A percentile compares a stretch with the other conserved stretches of the same genome.
Evolutionary conservation across 2,329 filamentous ascomycete genomes (phyloP).

Genomic region (Stachybotrys chartarum): DNA sequence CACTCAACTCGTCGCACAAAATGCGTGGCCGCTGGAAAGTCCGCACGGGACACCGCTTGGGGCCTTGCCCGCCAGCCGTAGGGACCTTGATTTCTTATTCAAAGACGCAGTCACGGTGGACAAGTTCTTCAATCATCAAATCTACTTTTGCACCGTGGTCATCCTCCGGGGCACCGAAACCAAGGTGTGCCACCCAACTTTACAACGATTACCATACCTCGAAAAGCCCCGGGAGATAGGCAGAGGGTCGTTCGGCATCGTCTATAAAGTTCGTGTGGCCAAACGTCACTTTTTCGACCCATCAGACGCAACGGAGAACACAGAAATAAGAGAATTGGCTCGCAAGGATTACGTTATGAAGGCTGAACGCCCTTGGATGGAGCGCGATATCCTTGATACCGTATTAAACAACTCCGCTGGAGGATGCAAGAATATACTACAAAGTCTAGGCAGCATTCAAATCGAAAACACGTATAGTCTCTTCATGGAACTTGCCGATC

Average conservation of each 20-base stretch:
- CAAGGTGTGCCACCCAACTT: slow-evolving; percentile 13
- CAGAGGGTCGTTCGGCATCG: slow-evolving; percentile 23
- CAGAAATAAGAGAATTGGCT: slow-evolving; percentile 17
- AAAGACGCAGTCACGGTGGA: slow-evolving; percentile 12
- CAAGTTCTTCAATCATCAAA: slow-evolving; percentile 21
- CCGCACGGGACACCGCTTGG: slow-evolving; percentile 3
- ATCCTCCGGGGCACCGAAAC: slow-evolving; percentile 8
- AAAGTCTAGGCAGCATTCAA: slow-evolving; percentile 26
- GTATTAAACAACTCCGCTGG: slow-evolving; percentile 21
- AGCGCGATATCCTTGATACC: slow-evolving; percentile 24
- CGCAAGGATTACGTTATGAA: slow-evolving; percentile 28
- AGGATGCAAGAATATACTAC: slow-evolving; percentile 25
- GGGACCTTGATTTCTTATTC: slow-evolving; percentile 13
- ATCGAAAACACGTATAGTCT: slow-evolving; percentile 26
- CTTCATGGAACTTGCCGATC: slow-evolving; percentile 30
- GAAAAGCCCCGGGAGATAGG: slow-evolving; percentile 18
- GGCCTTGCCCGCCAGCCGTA: slow-evolving; percentile 9
- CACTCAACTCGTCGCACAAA: slow-evolving; percentile 8
- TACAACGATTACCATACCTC: slow-evolving; percentile 24
- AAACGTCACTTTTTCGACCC: slow-evolving; percentile 22
- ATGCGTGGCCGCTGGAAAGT: slow-evolving; percentile 2
- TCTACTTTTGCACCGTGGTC: slow-evolving; percentile 20
- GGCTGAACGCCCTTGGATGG: slow-evolving; percentile 13
- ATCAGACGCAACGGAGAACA: slow-evolving; percentile 8
- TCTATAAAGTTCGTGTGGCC: slow-evolving; percentile 21